Conservation (phyloP, 2,329 filamentous ascomycete genomes). For the Diatrype stigma region DNA sequence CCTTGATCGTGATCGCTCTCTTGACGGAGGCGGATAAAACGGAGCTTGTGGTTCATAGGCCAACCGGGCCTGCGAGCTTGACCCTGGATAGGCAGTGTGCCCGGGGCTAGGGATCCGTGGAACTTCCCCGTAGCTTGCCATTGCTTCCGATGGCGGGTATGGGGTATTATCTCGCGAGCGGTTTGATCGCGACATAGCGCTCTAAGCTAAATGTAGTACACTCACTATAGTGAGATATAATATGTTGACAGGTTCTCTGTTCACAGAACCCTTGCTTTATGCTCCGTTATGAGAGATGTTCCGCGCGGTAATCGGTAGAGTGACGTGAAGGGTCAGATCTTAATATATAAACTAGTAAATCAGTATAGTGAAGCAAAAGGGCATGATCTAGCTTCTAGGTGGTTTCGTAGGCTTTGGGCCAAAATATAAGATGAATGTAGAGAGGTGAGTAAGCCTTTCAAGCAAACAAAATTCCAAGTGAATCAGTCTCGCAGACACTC, state of each 20-base stretch:
- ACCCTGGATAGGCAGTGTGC: constrained; percentile 13
- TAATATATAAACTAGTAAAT: too few species aligned
- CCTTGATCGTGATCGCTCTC: constrained; percentile 17
- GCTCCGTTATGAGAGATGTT: too few species aligned
- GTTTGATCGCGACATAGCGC: constrained; percentile 19
- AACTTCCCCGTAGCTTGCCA: constrained; percentile 9
- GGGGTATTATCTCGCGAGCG: constrained; percentile 10
- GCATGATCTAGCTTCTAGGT: too few species aligned
- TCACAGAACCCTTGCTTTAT: too few species aligned
- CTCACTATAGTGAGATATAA: background rate
- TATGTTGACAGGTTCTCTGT: too few species aligned
- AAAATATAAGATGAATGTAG: background rate
- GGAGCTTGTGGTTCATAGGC: constrained; percentile 41
- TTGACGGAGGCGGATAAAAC: constrained; percentile 14
- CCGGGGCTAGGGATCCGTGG: constrained; percentile 14
- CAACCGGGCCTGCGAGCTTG: constrained; percentile 13
- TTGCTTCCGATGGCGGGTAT: constrained; percentile 13
- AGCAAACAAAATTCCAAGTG: background rate
- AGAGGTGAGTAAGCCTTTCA: background rate
- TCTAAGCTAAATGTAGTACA: too few species aligned
- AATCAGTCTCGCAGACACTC: background rate
- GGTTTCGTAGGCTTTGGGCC: too few species aligned
- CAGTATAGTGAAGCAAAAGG: too few species aligned
- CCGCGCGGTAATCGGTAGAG: too few species aligned
- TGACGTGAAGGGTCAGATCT: too few species aligned